Percentiles rank a stretch among this genome's conserved stretches.
These are phyloP conservation scores for Sodiomyces alkalinus DNA, from an alignment of 2,329 filamentous ascomycete species.

Conservation along the genomic window DNA sequence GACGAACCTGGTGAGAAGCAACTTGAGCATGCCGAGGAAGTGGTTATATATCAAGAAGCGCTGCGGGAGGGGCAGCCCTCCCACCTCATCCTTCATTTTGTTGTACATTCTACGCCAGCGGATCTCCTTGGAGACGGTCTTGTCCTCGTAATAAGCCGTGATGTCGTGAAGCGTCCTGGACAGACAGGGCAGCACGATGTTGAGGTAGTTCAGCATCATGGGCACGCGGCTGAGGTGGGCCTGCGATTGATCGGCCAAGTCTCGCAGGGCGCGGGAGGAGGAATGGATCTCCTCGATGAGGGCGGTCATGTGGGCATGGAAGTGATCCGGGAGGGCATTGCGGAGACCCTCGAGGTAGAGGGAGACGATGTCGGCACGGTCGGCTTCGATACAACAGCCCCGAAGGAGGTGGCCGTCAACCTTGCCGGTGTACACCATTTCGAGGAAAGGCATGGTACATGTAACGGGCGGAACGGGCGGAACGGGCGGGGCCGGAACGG, in stretches of 20 bases:
- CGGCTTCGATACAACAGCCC: conserved; percentile 39
- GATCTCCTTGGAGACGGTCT: conserved; percentile 26
- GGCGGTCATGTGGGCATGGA: conserved; percentile 29
- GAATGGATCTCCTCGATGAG: conserved; percentile 31
- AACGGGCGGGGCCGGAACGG: no score
- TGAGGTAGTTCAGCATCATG: conserved; percentile 37
- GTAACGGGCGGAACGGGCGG: no score
- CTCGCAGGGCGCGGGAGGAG: conserved; percentile 30
- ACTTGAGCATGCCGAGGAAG: conserved; percentile 32
- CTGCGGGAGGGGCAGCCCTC: conserved; percentile 32
- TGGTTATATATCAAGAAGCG: conserved; percentile 41
- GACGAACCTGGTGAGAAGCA: conserved; percentile 36
- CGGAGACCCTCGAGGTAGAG: conserved; percentile 33
- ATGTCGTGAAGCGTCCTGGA: conserved; percentile 38
- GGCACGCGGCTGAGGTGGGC: conserved; percentile 33
- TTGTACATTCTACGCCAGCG: conserved; percentile 47
- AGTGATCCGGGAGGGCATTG: conserved; percentile 23
- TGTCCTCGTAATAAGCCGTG: conserved; percentile 33
- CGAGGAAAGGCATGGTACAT: conserved; percentile 1
- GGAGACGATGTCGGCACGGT: conserved; percentile 32
- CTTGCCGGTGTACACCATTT: conserved; percentile 9
- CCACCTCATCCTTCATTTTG: conserved; percentile 35
- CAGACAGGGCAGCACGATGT: conserved; percentile 40
- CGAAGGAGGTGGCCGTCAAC: conserved; percentile 25
- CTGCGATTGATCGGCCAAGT: conserved; percentile 38